Evolutionary conservation across 352 stramenopile genomes (phyloP).

Genomic region (Thalassiosira ordinaria): DNA sequence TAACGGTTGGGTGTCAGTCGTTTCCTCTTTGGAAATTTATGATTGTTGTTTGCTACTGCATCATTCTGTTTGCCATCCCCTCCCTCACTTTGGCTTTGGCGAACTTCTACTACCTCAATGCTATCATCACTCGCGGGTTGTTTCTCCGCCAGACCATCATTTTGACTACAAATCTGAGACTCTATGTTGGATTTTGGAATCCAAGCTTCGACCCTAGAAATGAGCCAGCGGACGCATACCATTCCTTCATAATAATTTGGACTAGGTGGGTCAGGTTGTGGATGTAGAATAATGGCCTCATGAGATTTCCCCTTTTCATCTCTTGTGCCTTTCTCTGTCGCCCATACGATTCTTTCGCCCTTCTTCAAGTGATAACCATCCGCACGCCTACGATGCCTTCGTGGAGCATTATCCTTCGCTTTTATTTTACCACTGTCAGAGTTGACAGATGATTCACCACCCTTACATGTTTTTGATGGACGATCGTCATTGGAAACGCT

Average conservation of each 20-base stretch:
- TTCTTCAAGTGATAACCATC: neutral
- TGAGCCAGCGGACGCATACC: conserved; percentile 1
- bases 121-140: neutral
- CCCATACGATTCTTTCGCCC: neutral
- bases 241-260: neutral
- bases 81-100: neutral
- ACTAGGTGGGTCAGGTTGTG: conserved; percentile 1
- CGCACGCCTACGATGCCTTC: neutral
- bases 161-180: neutral
- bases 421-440: neutral
- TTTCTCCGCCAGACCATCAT: neutral
- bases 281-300: conserved; percentile 1
- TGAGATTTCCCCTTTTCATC: neutral
- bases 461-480: no score
- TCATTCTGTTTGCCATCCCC: neutral
- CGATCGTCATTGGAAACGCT: no score
- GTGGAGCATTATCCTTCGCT: neutral
- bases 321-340: neutral
- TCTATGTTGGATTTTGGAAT: neutral
- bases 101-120: no score
- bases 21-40: conserved; percentile 10
- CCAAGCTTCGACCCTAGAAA: neutral
- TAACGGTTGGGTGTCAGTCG: neutral
- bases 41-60: neutral
- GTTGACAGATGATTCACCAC: no score